These are phyloP conservation scores for Aureobasidium subglaciale DNA, from an alignment of 2,329 filamentous ascomycete species.

Conservation along the genomic window DNA sequence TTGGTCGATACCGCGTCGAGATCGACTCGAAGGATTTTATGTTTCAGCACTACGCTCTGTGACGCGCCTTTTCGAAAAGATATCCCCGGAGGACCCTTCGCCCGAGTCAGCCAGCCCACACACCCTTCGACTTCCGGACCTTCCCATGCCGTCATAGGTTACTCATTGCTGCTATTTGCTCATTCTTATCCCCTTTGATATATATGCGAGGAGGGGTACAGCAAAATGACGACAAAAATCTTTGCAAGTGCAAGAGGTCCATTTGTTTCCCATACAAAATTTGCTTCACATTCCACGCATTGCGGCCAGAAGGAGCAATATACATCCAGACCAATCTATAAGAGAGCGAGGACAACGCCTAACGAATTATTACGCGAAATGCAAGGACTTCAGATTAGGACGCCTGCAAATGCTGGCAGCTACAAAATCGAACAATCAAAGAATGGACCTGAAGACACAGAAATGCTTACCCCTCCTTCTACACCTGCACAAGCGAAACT, in stretches of 20 bases:
- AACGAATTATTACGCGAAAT: slow-evolving; percentile 3
- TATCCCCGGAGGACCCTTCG: neutral
- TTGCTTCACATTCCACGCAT: slow-evolving; percentile 5
- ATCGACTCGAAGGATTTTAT: slow-evolving; percentile 9
- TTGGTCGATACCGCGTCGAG: slow-evolving; percentile 2
- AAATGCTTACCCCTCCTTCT: slow-evolving; percentile 12
- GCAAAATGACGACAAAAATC: neutral
- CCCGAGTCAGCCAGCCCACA: slow-evolving; percentile 12
- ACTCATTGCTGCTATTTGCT: neutral
- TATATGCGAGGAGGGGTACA: neutral
- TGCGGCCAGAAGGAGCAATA: slow-evolving; percentile 5
- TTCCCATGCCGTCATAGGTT: slow-evolving; percentile 12
- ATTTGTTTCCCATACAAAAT: slow-evolving; percentile 5
- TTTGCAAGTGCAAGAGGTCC: neutral
- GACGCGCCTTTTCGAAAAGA: neutral
- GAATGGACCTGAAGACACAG: neutral
- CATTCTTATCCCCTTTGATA: neutral
- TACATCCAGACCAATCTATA: neutral
- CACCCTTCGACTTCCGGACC: slow-evolving; percentile 2
- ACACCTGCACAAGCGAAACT: slow-evolving; percentile 1
- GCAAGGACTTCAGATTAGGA: slow-evolving; percentile 12
- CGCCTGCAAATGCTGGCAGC: neutral
- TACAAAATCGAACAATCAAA: neutral
- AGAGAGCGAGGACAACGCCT: neutral
- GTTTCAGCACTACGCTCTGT: slow-evolving; percentile 5